Evolutionary conservation across 768 basidiomycete species (phyloP), one percentile per base, ranked within the genome.

Genomic region (Collybiopsis luxurians): DNA sequence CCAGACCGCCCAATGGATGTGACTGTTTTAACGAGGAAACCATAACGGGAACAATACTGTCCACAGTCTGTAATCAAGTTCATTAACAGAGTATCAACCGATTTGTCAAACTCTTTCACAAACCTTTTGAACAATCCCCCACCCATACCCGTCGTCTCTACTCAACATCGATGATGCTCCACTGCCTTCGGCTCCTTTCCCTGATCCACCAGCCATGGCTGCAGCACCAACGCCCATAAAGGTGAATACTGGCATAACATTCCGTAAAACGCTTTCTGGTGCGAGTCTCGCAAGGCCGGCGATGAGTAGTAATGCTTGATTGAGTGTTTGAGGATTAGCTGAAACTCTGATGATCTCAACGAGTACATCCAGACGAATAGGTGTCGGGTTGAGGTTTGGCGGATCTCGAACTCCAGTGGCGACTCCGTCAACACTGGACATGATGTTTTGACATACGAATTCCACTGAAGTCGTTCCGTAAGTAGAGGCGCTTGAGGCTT

Each of bases 201-300:
- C 36, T 13, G 31, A 23, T 39, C 50, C 50, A 15, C 50, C 50
- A 7, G 36, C 23, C 50, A 39, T 51, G 21, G 50, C 31, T 38
- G 36, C 50, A 5, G 36, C 50, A 23, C 50, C 50, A 3, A 51
- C 36, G 36, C 97, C 96, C 93, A 98, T 98, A 74, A 98, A 98
- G 0, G 95, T 98, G 76, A 99, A 98, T 44, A 99, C 87, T 3
- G 97, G 96, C 92, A 99, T 97, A 50, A 98, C 82, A 63, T 96
- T 94, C 66, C 91, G 92, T 12, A 98, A 77, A 28, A 96, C 92
- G 11, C 93, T 90, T 55, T 95, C 92, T 0, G 96, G 95, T 0
- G 89, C 86, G 34, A 98, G 76, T 17, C 86, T 82, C 2, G 93
- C 90, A 55, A 98, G 71, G 59, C 79, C 88, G 4, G 94, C 88